These are phyloP conservation scores for Nymphaea colorata DNA, from an alignment of 164 flowering plant species.

Conservation along the genomic window DNA sequence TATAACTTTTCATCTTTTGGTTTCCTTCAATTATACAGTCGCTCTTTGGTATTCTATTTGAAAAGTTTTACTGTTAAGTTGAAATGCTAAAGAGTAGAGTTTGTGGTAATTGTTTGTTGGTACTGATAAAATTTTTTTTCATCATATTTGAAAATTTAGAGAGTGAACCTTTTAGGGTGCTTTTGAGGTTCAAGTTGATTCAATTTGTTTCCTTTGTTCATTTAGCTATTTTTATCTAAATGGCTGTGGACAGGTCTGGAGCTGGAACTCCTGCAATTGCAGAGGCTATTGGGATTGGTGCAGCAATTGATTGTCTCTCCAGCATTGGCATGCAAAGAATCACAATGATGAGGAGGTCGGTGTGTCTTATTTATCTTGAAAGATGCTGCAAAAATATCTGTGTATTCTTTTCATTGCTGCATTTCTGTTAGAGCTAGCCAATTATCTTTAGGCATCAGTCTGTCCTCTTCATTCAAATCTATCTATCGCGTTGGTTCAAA, in stretches of 20 bases:
- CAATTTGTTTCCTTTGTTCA: not conserved
- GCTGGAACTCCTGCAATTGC: conserved; percentile 99
- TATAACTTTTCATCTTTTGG: too few species aligned
- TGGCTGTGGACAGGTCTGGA: conserved; percentile 57
- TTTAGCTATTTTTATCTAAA: not conserved
- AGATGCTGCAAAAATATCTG: too few species aligned
- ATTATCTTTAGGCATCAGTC: conserved; percentile 69
- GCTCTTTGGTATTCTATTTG: too few species aligned
- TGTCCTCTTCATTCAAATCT: too few species aligned
- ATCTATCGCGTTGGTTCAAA: conserved; percentile 67
- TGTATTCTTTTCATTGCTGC: too few species aligned
- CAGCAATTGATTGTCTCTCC: conserved; percentile 83
- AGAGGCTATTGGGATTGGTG: conserved; percentile 92
- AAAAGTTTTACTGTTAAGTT: too few species aligned
- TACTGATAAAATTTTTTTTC: too few species aligned
- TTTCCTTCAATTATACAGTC: too few species aligned
- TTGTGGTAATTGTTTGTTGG: too few species aligned
- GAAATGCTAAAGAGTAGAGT: too few species aligned
- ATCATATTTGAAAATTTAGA: too few species aligned
- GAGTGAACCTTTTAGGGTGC: too few species aligned
- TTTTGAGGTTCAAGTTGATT: not conserved
- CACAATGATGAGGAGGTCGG: conserved; percentile 71
- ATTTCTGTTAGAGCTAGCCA: conserved; percentile 51
- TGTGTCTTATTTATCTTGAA: not conserved
- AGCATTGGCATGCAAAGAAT: conserved; percentile 88